A percentile compares a stretch with the other conserved stretches of the same genome.
Evolutionary conservation across 495 filamentous ascomycete genomes (phyloP).

Genomic region (Sporormia fimetaria): DNA sequence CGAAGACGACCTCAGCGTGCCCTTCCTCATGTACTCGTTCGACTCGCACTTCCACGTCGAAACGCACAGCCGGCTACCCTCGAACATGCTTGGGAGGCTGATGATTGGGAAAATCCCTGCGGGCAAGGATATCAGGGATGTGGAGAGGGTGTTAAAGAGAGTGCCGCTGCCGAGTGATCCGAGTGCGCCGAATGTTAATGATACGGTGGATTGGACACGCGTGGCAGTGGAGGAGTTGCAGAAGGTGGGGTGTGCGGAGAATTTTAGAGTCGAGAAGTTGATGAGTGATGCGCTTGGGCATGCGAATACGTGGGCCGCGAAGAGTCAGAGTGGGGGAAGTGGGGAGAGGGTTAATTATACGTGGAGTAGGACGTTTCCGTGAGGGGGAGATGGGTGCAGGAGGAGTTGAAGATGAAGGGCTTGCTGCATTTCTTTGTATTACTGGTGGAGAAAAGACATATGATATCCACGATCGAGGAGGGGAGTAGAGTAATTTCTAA

Average conservation of each 20-base stretch:
- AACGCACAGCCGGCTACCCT: neutral
- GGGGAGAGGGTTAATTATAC: constrained; percentile 15
- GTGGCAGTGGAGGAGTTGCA: constrained; percentile 8
- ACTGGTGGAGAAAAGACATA: too few species aligned
- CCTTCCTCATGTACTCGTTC: neutral
- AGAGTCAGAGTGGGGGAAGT: neutral
- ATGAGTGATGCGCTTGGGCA: constrained; percentile 5
- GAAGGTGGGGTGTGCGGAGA: constrained; percentile 8
- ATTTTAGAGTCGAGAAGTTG: constrained; percentile 4
- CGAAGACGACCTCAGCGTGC: constrained; percentile 1
- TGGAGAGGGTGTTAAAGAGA: constrained; percentile 1
- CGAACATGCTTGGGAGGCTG: constrained; percentile 4
- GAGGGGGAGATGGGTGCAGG: neutral
- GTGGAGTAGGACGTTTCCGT: constrained; percentile 18
- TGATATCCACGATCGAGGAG: too few species aligned
- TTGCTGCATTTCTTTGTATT: too few species aligned
- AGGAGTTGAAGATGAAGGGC: neutral
- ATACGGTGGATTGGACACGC: constrained; percentile 4
- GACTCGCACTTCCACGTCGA: constrained; percentile 7
- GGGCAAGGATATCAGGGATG: neutral
- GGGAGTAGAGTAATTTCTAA: too few species aligned
- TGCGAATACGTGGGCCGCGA: constrained; percentile 1
- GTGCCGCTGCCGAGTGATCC: constrained; percentile 7
- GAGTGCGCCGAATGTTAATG: neutral
- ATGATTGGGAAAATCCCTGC: constrained; percentile 17